These are phyloP conservation scores for Truncatella angustata DNA, from an alignment of 2,329 filamentous ascomycete genomes.

Conservation along the genomic window DNA sequence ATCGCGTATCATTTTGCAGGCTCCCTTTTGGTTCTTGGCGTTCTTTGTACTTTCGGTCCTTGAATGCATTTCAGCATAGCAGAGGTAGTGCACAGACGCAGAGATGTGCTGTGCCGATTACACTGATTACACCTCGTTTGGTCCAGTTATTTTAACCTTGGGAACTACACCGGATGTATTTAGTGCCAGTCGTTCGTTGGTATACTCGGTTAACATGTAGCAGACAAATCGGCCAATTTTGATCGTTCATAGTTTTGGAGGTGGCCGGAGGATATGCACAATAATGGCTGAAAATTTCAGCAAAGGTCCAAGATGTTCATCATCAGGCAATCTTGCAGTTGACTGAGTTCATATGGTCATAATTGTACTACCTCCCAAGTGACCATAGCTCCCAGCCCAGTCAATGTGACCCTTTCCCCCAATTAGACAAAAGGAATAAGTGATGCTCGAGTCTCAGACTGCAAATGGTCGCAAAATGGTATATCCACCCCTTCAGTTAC, in stretches of 20 bases:
- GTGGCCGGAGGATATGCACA: constrained; percentile 8
- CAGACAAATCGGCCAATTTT: not conserved
- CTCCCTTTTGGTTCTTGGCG: constrained; percentile 1
- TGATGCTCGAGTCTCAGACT: constrained; percentile 3
- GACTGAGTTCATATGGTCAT: too few relatives aligned
- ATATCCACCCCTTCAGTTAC: not conserved
- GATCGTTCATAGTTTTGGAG: constrained; percentile 9
- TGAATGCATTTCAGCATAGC: constrained; percentile 21
- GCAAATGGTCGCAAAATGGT: not conserved
- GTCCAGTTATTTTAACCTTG: not conserved
- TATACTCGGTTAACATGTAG: not conserved
- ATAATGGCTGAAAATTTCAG: too few relatives aligned
- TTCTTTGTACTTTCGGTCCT: constrained; percentile 5
- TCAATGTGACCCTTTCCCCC: not conserved
- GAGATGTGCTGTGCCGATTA: not conserved
- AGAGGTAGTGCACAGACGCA: constrained; percentile 13
- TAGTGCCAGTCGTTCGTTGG: constrained; percentile 18
- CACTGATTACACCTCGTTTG: not conserved
- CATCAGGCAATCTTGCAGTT: too few relatives aligned
- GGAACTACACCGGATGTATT: not conserved
- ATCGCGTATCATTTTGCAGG: not conserved
- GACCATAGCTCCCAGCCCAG: too few relatives aligned
- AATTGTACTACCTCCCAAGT: too few relatives aligned
- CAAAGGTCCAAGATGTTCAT: too few relatives aligned
- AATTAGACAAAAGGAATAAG: not conserved